phyloP scores from a whole-genome alignment of 2,329 filamentous ascomycete species.

The Pseudogymnoascus destructans region DNA sequence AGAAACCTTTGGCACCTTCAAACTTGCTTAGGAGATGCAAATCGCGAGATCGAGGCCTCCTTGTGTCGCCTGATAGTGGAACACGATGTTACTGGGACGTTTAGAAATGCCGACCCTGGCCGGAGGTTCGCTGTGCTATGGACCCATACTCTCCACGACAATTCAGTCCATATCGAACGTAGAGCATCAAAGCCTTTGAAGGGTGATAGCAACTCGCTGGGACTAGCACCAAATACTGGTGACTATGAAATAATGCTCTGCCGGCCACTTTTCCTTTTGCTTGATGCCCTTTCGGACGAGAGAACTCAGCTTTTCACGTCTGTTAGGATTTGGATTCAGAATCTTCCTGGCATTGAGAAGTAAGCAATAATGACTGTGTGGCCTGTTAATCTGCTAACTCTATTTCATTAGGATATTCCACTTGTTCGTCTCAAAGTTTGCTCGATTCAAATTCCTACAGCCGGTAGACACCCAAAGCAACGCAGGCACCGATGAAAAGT shows the following conservation, averaged over 20 bases:
- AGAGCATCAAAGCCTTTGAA: conserved; percentile 35
- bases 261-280: conserved; percentile 65
- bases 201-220: conserved; percentile 25
- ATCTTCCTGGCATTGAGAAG: conserved; percentile 49
- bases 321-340: conserved; percentile 69
- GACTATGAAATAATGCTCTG: conserved; percentile 64
- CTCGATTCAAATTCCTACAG: conserved; percentile 40
- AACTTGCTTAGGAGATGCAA: conserved; percentile 49
- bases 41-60: conserved; percentile 68
- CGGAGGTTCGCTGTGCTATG: conserved; percentile 65
- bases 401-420: conserved; percentile 39
- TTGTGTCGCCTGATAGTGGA: conserved; percentile 57
- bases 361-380: conserved; percentile 25
- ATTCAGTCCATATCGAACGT: conserved; percentile 33
- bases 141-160: conserved; percentile 61
- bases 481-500: not conserved
- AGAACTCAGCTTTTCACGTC: conserved; percentile 62
- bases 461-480: conserved; percentile 19
- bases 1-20: conserved; percentile 79
- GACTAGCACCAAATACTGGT: conserved; percentile 41
- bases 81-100: conserved; percentile 34
- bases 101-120: conserved; percentile 45
- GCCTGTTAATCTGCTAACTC: conserved; percentile 16
- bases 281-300: conserved; percentile 66
- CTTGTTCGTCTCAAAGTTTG: conserved; percentile 46